phyloP scores from a whole-genome alignment of 2,329 filamentous ascomycete genomes.

The Didymella pomorum region DNA sequence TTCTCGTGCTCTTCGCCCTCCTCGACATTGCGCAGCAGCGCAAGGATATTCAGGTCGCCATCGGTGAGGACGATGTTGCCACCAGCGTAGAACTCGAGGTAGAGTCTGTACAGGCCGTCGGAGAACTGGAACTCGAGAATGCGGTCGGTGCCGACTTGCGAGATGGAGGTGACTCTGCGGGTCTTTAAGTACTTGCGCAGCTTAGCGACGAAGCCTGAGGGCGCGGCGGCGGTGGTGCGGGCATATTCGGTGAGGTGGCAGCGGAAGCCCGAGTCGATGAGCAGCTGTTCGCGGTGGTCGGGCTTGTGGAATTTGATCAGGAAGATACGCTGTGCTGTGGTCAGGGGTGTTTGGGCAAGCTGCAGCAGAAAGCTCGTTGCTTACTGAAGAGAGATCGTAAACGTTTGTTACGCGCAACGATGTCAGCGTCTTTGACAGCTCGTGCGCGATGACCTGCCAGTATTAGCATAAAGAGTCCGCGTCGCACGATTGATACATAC shows the following conservation, averaged over 20 bases:
- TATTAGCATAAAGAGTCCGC: background rate
- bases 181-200: conserved; percentile 90
- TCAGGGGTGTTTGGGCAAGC: conserved; percentile 9
- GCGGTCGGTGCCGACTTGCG: conserved; percentile 90
- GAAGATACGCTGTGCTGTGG: conserved; percentile 74
- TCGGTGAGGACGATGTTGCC: conserved; percentile 96
- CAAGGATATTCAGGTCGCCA: conserved; percentile 79
- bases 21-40: conserved; percentile 79
- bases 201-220: conserved; percentile 83
- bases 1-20: conserved; percentile 86
- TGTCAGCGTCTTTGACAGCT: conserved; percentile 80
- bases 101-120: conserved; percentile 86
- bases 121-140: conserved; percentile 93
- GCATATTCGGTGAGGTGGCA: conserved; percentile 93
- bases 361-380: conserved; percentile 22
- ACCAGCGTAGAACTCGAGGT: conserved; percentile 94
- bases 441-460: conserved; percentile 85
- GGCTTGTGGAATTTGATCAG: conserved; percentile 95
- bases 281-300: conserved; percentile 84
- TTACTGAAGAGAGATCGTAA: conserved; percentile 87
- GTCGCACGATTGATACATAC: conserved; percentile 48
- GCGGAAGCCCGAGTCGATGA: conserved; percentile 95
- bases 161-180: conserved; percentile 78
- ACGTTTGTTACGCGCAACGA: conserved; percentile 88
- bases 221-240: conserved; percentile 82